phyloP scores from a whole-genome alignment of 148 eudicot genomes.

The Tetragonia tetragonoides region DNA sequence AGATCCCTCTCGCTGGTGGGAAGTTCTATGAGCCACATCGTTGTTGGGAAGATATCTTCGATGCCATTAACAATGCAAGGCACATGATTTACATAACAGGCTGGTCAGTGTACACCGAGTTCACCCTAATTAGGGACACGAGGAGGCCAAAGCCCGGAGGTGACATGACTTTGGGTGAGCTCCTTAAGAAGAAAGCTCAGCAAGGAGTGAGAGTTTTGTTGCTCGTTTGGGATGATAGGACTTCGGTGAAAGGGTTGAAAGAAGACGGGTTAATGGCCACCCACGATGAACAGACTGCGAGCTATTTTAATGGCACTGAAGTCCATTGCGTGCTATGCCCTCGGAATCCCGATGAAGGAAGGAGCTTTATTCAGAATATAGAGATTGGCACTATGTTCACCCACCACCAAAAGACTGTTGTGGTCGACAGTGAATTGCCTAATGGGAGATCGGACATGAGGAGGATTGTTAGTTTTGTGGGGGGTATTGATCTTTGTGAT shows the following conservation, averaged over 20 bases:
- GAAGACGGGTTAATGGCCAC: conserved; percentile 36
- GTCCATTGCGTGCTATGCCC: conserved; percentile 52
- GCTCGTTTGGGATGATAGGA: conserved; percentile 60
- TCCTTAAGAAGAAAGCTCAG: conserved; percentile 52
- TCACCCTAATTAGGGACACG: conserved; percentile 44
- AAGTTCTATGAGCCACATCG: conserved; percentile 47
- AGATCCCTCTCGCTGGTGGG: conserved; percentile 46
- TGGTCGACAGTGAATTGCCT: conserved; percentile 48
- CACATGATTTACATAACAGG: conserved; percentile 50
- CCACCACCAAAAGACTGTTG: conserved; percentile 53
- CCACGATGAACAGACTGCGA: conserved; percentile 41
- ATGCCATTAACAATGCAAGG: conserved; percentile 44
- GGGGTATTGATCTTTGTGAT: conserved; percentile 60
- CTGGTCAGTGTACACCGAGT: conserved; percentile 47
- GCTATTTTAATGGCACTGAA: conserved; percentile 31
- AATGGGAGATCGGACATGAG: conserved; percentile 29
- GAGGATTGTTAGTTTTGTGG: conserved; percentile 49
- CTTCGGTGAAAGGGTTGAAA: background rate
- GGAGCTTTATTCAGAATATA: conserved; percentile 37
- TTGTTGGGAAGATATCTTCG: conserved; percentile 60
- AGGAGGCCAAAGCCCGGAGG: conserved; percentile 46
- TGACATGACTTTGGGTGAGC: conserved; percentile 49
- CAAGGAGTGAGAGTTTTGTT: conserved; percentile 54
- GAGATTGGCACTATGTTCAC: conserved; percentile 47
- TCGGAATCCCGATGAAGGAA: conserved; percentile 44